A percentile compares a stretch with the other conserved stretches of the same genome.
Conservation (phyloP, 768 basidiomycete species). For the Candolleomyces efflorescens region DNA sequence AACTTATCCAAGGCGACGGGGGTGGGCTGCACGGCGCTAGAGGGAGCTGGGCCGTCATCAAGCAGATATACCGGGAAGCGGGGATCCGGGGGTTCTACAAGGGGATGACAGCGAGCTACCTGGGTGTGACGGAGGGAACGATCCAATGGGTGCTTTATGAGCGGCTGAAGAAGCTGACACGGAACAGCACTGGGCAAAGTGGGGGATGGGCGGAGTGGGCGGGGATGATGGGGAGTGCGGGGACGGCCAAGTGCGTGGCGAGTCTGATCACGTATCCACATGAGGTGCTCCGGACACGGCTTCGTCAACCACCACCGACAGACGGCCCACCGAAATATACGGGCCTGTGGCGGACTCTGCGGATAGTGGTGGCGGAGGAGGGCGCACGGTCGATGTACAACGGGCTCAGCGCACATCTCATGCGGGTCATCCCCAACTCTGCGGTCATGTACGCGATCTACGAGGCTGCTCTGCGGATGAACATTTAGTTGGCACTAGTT, state of each 20-base stretch:
- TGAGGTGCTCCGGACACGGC: conserved; percentile 91
- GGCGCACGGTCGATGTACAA: conserved; percentile 84
- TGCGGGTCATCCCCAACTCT: conserved; percentile 97
- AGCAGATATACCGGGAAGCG: conserved; percentile 73
- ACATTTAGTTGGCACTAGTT: background rate
- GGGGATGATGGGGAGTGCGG: conserved; percentile 86
- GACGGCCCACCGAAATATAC: conserved; percentile 80
- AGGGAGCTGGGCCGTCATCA: conserved; percentile 59
- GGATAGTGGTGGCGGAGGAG: conserved; percentile 85
- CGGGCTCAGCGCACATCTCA: conserved; percentile 89
- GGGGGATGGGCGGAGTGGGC: conserved; percentile 64
- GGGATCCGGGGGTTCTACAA: conserved; percentile 91
- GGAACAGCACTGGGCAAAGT: conserved; percentile 49
- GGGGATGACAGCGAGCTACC: conserved; percentile 89
- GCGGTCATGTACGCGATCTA: conserved; percentile 97
- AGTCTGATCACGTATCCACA: conserved; percentile 97
- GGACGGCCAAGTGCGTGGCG: conserved; percentile 90
- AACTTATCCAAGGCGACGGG: conserved; percentile 43
- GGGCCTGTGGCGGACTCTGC: conserved; percentile 80
- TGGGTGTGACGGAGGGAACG: conserved; percentile 93
- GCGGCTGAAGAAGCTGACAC: conserved; percentile 71
- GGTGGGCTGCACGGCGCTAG: conserved; percentile 30
- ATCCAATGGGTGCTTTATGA: conserved; percentile 99
- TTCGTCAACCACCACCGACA: conserved; percentile 83
- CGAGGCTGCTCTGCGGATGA: conserved; percentile 57